Evolutionary conservation across 192 early-diverging fungal species (phyloP).

Genomic region (Linderina pennispora): DNA sequence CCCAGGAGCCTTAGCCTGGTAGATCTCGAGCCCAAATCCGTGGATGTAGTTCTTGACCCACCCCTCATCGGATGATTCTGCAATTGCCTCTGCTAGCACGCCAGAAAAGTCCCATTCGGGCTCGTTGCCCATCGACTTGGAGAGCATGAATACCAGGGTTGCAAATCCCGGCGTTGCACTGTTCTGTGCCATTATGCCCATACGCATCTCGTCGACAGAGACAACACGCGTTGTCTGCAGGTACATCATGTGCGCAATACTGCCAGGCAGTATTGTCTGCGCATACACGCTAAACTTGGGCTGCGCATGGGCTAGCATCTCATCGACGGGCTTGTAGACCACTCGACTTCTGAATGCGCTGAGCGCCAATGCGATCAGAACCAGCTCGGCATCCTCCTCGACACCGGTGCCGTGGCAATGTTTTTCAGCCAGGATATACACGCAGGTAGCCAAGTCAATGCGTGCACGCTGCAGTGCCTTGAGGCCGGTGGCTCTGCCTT

Average conservation of each 20-base stretch:
- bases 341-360: constrained; percentile 19
- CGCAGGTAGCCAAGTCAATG: constrained; percentile 35
- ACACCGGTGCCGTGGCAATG: constrained; percentile 14
- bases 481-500: constrained; percentile 40
- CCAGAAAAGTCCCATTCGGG: constrained; percentile 25
- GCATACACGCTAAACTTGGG: constrained; percentile 35
- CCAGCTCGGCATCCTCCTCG: constrained; percentile 40
- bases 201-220: constrained; percentile 44
- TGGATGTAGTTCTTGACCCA: constrained; percentile 46
- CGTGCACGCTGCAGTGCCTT: constrained; percentile 28
- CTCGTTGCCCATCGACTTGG: constrained; percentile 30
- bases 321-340: not conserved
- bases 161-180: constrained; percentile 43
- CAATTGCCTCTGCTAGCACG: constrained; percentile 22
- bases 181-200: constrained; percentile 49
- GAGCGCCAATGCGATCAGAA: constrained; percentile 36
- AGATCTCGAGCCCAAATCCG: constrained; percentile 46
- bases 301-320: not conserved
- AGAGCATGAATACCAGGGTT: constrained; percentile 37
- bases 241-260: constrained; percentile 27
- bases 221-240: constrained; percentile 32
- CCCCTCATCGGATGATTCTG: constrained; percentile 27
- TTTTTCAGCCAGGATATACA: constrained; percentile 44
- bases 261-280: constrained; percentile 36
- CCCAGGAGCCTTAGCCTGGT: constrained; percentile 35